Conservation (phyloP, 2,329 filamentous ascomycete genomes). For the Aspergillus viridinutans region DNA sequence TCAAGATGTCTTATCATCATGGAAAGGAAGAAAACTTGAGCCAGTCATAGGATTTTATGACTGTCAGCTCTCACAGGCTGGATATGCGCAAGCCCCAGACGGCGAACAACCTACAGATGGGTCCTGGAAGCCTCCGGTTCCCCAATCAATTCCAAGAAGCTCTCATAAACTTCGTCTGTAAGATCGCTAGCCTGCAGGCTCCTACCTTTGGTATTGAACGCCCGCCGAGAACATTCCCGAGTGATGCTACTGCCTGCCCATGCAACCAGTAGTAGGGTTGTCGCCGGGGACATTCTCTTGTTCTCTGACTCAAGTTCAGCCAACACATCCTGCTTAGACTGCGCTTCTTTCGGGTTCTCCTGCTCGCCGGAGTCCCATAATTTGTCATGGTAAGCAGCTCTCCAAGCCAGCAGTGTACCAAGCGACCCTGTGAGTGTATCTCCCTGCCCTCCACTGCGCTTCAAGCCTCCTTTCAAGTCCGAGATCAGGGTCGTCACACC, state of each 20-base stretch:
- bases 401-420: conserved; percentile 84
- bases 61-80: not conserved
- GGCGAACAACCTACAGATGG: conserved; percentile 22
- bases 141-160: conserved; percentile 77
- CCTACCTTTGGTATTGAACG: conserved; percentile 79
- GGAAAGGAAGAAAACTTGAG: too few relatives aligned
- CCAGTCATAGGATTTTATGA: not conserved
- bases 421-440: conserved; percentile 89
- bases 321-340: conserved; percentile 39
- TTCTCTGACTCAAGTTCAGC: conserved; percentile 42
- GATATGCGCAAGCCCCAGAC: not conserved
- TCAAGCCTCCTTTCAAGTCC: conserved; percentile 75
- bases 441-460: conserved; percentile 90
- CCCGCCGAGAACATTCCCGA: conserved; percentile 81
- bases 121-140: conserved; percentile 53
- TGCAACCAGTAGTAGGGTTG: conserved; percentile 69
- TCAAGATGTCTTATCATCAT: not conserved
- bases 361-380: conserved; percentile 61
- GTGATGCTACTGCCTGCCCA: conserved; percentile 86
- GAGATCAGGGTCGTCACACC: conserved; percentile 69
- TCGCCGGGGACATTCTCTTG: conserved; percentile 54
- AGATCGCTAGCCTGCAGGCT: conserved; percentile 90
- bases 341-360: conserved; percentile 27
- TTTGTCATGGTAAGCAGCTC: conserved; percentile 77
- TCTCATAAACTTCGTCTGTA: conserved; percentile 80